Evolutionary conservation across 495 filamentous ascomycete genomes (phyloP), one percentile per base, ranked within the genome.

Genomic region (Aspergillus carlsbadensis): DNA sequence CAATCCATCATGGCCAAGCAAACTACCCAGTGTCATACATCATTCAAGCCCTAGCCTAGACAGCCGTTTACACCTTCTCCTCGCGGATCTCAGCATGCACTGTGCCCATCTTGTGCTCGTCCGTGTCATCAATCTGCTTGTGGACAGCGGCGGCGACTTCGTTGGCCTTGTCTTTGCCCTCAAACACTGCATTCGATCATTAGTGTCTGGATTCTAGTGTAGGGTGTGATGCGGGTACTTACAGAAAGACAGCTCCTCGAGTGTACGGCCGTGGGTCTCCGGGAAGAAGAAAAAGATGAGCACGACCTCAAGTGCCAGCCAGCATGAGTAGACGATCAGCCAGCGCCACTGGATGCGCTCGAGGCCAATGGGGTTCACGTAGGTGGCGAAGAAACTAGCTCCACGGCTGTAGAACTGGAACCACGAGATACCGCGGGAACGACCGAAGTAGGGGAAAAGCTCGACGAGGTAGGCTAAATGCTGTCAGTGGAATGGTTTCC

Each of bases 221-320:
- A 33, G 31, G 18, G 2, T 29, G 8, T 14, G 22, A 26, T 20
- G 17, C 17, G 26, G 43, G 15, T 52, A 75, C 81, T 73, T 78
- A 84, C 81, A 61, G 67, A 86, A 85, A 0, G 84, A 81, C 31
- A 87, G 60, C 62, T 88, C 85, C 70, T 87, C 84, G 13, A 88
- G 69, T 1, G 84, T 87, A 11, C 83, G 71, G 11, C 78, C 80
- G 40, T 76, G 65, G 2, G 85, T 87, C 65, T 87, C 84, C 5
- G 84, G 84, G 70, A 84, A 87, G 60, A 87, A 75, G 57, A 85
- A 82, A 60, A 77, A 87, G 46, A 88, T 75, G 57, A 87, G 82
- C 15, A 70, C 45, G 14, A 81, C 69, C 54, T 87, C 84, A 46
- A 81, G 81, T 0, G 67, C 73, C 46, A 87, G 68, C 78, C 81